Evolutionary conservation across 2,329 filamentous ascomycete species (phyloP), one percentile per base, ranked within the genome.

Genomic region (Exophiala sp.): DNA sequence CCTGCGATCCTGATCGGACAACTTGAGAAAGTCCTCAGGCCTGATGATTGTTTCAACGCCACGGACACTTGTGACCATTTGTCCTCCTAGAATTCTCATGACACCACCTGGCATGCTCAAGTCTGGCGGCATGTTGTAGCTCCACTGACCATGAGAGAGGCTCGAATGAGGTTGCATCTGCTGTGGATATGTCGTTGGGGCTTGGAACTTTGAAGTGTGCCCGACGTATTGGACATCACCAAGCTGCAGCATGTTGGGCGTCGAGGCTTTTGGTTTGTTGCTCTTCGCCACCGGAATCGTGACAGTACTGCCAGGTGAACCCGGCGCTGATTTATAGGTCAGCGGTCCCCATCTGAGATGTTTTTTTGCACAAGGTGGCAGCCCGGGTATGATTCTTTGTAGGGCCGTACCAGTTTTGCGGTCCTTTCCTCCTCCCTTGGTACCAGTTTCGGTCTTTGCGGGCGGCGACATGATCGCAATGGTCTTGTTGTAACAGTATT

Each of bases 21-120:
- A 45, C 14, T 14, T 34, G 14, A 52, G 29, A 42, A 48, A 54
- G 14, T 54, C 52, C n/a, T 52, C 41, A 9, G 47, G 47, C 5
- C 40, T 43, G 36, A 58, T 54, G 34, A 42, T 54, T 5, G 52
- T 58, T 24, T 58, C 51, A 16, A 52, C 43, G 36, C 43, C 55
- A 14, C 46, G 55, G 20, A 46, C 18, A 3, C 24, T 51, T 42
- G 55, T 55, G 10, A 41, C 46, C 16, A 46, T 50, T 8, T 58
- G 32, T 9, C 41, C 44, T n/a, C 29, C 42, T 16, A 54, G 49
- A 32, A 50, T 43, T 18, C 44, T 47, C 18, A 45, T 52, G 7
- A 35, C 16, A 16, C 47, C 51, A 32, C 44, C 46, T 32, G 39
- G 34, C 16, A 39, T 34, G 18, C 16, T 24, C 6, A 29, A 40